Evolutionary conservation across 1,284 basidiomycete genomes (phyloP), one percentile per base, ranked within the genome.

Genomic region (Wallemia hederae): DNA sequence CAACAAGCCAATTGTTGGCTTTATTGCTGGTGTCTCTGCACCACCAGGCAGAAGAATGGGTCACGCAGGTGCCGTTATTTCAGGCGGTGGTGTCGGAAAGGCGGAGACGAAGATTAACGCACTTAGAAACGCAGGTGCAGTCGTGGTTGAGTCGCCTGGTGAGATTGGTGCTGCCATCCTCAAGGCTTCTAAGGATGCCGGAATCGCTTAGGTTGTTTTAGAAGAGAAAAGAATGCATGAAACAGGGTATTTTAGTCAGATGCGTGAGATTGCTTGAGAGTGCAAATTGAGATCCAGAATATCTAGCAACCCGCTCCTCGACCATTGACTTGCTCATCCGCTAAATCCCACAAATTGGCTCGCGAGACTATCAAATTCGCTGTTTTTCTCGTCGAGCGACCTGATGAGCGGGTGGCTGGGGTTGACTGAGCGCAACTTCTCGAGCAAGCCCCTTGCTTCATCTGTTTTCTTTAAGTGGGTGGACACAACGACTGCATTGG

Each of bases 21-120:
- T 99, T 74, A 97, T 99, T 68, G 94, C 94, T 63, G 94, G 90
- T 62, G 82, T 84, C 61, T 98, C 94, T 60, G 94, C 94, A 55
- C 94, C 94, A 61, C 94, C 94, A 55, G 94, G 94, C 60, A 78
- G 94, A 66, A 81, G 92, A 66, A 99, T 98, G 94, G 94, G 94
- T 60, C 91, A 97, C 70, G 91, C 91, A 62, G 59, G 59, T 59
- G 66, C 66, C 9, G 56, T 98, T 71, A 97, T 98, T 66, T 81
- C 85, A 62, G 94, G 94, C 65, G 39, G 39, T 49, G 94, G 94
- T 60, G 98, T 98, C 76, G 92, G 86, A 70, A 88, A 88, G 65
- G 94, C 94, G 2, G 79, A 78, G 39, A 92, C 96, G 75, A 99
- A 99, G 75, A 89, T 97, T 61, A 80, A 79, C 63, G 92, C 94